Evolutionary conservation across 2,329 filamentous ascomycete genomes (phyloP).

Genomic region (Colletotrichum tropicicola): DNA sequence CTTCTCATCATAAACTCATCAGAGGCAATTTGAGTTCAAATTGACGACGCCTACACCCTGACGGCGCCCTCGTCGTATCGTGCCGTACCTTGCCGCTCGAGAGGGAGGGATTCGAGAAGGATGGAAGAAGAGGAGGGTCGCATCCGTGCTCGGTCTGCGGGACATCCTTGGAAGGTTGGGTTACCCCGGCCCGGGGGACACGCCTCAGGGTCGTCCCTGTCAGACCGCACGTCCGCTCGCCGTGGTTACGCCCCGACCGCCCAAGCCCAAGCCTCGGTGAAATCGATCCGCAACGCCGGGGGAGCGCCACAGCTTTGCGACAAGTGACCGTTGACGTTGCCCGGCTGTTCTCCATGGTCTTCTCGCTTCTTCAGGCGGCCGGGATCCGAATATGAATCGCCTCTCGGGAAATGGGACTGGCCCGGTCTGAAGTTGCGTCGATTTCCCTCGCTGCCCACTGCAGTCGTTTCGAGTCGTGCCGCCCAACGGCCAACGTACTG

Average conservation of each 20-base stretch:
- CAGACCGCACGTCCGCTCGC: slow-evolving; percentile 22
- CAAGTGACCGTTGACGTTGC: slow-evolving; percentile 5
- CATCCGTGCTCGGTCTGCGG: slow-evolving; percentile 28
- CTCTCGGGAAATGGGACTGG: not conserved
- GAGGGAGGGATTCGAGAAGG: slow-evolving; percentile 29
- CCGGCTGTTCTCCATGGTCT: not conserved
- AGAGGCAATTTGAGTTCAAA: slow-evolving; percentile 25
- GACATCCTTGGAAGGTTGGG: slow-evolving; percentile 20
- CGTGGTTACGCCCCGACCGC: not conserved
- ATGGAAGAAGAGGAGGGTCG: slow-evolving; percentile 27
- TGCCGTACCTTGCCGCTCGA: slow-evolving; percentile 9
- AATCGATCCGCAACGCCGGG: slow-evolving; percentile 17
- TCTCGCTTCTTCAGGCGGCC: not conserved
- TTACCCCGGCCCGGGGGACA: slow-evolving; percentile 18
- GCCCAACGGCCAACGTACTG: not conserved
- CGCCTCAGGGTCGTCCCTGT: slow-evolving; percentile 22
- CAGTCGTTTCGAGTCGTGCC: not conserved
- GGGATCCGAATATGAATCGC: not conserved
- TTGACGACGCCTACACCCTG: slow-evolving; percentile 19
- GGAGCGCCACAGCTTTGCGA: slow-evolving; percentile 3
- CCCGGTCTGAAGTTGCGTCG: not conserved
- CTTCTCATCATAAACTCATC: slow-evolving; percentile 9
- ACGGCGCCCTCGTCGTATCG: slow-evolving; percentile 5
- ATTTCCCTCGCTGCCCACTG: not conserved
- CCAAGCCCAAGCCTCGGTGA: slow-evolving; percentile 21